Percentiles rank a stretch among this genome's conserved stretches.
Conservation (phyloP, 352 stramenopile species). For the Phytophthora hybrid region DNA sequence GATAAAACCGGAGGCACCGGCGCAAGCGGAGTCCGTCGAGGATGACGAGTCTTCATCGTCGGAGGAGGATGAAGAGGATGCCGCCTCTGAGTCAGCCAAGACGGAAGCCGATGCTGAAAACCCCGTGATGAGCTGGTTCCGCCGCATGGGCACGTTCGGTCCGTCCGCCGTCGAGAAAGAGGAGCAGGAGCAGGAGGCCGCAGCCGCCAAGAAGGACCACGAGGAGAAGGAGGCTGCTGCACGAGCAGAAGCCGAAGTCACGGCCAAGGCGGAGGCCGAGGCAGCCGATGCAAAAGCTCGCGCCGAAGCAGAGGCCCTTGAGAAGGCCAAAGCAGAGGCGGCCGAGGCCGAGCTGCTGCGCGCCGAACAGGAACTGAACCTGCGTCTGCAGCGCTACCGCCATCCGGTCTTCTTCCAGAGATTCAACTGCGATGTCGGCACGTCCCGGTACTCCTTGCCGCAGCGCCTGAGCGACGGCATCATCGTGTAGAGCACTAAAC, state of each 20-base stretch:
- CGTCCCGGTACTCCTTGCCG: conserved; percentile 33
- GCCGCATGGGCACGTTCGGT: conserved; percentile 40
- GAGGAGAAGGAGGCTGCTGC: conserved; percentile 29
- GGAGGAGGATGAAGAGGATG: conserved; percentile 7
- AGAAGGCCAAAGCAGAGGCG: conserved; percentile 24
- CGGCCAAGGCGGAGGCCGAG: conserved; percentile 22
- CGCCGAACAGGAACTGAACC: conserved; percentile 39
- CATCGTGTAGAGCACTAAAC: conserved; percentile 16
- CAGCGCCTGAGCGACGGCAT: conserved; percentile 22
- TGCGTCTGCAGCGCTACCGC: conserved; percentile 37
- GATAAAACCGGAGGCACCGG: conserved; percentile 1
- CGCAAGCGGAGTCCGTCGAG: not conserved
- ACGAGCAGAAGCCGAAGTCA: conserved; percentile 12
- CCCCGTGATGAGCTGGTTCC: conserved; percentile 42
- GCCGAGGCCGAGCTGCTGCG: conserved; percentile 27
- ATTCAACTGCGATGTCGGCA: conserved; percentile 41
- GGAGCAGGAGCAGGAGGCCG: conserved; percentile 22
- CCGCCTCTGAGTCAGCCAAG: conserved; percentile 5
- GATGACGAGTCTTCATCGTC: conserved; percentile 9
- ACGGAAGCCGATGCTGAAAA: conserved; percentile 38
- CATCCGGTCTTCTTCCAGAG: conserved; percentile 48
- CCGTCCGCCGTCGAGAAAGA: conserved; percentile 25
- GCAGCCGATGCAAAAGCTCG: conserved; percentile 14
- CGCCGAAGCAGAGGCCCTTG: conserved; percentile 14
- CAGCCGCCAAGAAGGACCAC: conserved; percentile 18